Base-by-base conservation (phyloP, 73 alveolate species). In the Chromera velia region DNA sequence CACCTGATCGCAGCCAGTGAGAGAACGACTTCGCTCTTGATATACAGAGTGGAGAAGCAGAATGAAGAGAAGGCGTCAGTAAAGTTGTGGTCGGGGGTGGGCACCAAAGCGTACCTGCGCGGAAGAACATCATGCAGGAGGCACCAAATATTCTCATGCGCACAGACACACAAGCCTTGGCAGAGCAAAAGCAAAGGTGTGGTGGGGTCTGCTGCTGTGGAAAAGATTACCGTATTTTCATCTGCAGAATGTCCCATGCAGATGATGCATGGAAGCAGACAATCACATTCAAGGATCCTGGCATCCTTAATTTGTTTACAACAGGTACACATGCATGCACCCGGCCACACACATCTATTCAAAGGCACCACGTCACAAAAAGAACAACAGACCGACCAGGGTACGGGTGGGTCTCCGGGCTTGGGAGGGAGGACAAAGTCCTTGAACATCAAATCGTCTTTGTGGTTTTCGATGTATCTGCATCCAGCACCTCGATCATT, bases 51-150 rank as follows among this genome's bases (percentile, higher is more conserved):
- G 76, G 84, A 81, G 67, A 82, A 80, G 81, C 91, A 82, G 86
- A 90, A 90, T 19, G 88, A 62, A 19, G 93, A 71, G 83, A 90
- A 87, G 31, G 82, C 73, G 70, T 77, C 90, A 7, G 91, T 90
- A 90, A 87, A 90, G 77, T 89, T 83, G 79, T 90, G 89, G 7
- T 85, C 88, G 19, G 93, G 95, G 31, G 87, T 89, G 10, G 91
- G 80, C 75, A 89, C 83, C 91, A 90, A 40, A 32, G 93, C 91
- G 67, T 69, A 90, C 84, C 33, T 77, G 27, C 76, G 83, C 71
- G 67, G 76, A 0, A 76, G 83, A 75, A 75, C 67, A 49, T 9
- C 73, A 7, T n/a, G 45, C 4, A 24, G 26, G 28, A n/a, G 22
- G 28, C 28, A 49, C 19, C 19, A 24, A 24, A 27, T 0, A 9